Conservation (phyloP, 352 stramenopile species). For the Phytophthora foliorum region DNA sequence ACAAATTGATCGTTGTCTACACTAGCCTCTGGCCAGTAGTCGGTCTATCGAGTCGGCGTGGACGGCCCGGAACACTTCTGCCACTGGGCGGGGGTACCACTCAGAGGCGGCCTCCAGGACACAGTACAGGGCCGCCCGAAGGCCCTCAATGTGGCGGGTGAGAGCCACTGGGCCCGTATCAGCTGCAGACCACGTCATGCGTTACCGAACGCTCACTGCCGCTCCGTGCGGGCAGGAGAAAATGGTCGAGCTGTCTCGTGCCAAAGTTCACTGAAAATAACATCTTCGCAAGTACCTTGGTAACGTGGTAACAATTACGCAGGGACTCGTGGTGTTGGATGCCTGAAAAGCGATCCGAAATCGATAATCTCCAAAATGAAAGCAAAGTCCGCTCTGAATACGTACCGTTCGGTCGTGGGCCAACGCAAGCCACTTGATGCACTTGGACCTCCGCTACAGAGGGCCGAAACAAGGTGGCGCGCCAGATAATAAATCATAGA, state of each 20-base stretch:
- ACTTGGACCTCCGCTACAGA: neutral
- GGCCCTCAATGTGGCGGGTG: neutral
- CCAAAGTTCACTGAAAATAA: slow-evolving; percentile 16
- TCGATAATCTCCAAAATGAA: slow-evolving; percentile 9
- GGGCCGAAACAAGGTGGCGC: neutral
- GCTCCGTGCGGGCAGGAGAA: neutral
- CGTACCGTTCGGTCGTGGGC: slow-evolving; percentile 12
- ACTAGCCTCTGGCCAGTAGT: neutral
- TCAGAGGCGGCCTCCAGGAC: neutral
- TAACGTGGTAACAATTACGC: neutral
- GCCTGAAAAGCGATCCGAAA: slow-evolving; percentile 10
- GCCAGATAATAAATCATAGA: too few species aligned
- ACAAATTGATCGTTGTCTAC: neutral
- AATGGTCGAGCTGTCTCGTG: neutral
- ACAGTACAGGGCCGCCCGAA: neutral
- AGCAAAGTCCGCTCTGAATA: neutral
- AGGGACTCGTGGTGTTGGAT: slow-evolving; percentile 6
- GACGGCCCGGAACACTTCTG: neutral
- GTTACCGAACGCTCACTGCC: neutral
- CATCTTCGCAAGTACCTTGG: slow-evolving; percentile 20
- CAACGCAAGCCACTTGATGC: slow-evolving; percentile 1
- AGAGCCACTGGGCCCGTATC: neutral
- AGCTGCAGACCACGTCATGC: neutral
- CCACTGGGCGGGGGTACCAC: slow-evolving; percentile 12
- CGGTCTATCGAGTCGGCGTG: neutral